These are phyloP conservation scores for Carnegiea gigantea DNA, from an alignment of 179 eudicot genomes.

Conservation along the genomic window DNA sequence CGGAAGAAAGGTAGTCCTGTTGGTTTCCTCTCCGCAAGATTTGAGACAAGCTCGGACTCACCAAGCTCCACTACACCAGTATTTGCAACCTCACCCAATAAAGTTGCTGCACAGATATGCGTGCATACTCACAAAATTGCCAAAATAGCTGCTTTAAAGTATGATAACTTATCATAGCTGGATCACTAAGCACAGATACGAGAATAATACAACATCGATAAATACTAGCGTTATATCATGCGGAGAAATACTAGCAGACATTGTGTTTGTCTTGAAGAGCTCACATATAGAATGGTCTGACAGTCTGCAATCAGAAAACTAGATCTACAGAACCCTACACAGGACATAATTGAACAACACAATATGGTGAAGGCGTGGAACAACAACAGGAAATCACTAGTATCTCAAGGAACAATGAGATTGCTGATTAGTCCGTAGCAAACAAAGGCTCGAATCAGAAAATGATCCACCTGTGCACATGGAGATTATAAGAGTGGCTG, in stretches of 20 bases:
- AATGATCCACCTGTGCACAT: neutral
- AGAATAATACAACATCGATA: neutral
- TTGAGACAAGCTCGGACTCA: constrained; percentile 56
- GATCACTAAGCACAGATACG: neutral
- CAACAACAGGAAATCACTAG: neutral
- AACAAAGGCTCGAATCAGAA: neutral
- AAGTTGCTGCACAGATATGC: constrained; percentile 45
- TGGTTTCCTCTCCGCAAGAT: constrained; percentile 74
- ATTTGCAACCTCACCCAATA: constrained; percentile 70
- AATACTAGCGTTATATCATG: neutral
- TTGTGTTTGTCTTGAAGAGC: neutral
- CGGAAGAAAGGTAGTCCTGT: constrained; percentile 70
- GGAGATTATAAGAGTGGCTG: neutral
- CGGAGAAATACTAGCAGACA: neutral
- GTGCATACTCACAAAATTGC: constrained; percentile 5
- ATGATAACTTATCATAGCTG: neutral
- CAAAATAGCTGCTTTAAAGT: neutral
- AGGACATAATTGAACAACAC: neutral
- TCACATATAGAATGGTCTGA: neutral
- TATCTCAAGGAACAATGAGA: neutral
- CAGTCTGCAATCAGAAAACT: neutral
- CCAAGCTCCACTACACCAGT: constrained; percentile 85
- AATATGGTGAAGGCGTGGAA: neutral
- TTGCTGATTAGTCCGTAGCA: neutral
- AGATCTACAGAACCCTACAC: neutral